Percentiles rank a stretch among this genome's conserved stretches.
Conservation (phyloP, 768 basidiomycete species). For the Kwoniella sp. region DNA sequence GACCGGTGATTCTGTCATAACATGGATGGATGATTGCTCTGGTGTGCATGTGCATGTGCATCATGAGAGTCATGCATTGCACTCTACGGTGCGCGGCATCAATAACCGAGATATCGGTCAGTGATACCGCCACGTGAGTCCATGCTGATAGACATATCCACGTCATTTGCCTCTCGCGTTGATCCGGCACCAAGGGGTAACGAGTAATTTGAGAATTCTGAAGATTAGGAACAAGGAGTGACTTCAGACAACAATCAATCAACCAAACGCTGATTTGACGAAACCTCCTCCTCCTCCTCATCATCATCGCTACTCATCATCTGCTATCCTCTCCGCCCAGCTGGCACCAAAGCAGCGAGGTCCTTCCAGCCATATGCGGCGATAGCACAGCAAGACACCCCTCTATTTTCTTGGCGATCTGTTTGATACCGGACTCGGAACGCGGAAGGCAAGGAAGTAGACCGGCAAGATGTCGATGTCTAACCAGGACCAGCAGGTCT, state of each 20-base stretch:
- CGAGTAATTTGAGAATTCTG: not conserved
- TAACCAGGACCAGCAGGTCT: slow-evolving; percentile 48
- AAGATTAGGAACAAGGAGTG: not conserved
- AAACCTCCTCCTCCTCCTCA: not conserved
- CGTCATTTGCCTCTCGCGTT: not conserved
- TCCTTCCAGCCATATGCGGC: slow-evolving; percentile 10
- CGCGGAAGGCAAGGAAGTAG: not conserved
- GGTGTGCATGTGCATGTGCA: not conserved
- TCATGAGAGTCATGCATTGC: too few species aligned
- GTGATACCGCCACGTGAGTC: not conserved
- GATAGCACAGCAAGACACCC: too few species aligned
- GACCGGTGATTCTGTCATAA: too few species aligned
- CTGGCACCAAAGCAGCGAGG: not conserved
- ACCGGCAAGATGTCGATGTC: slow-evolving; percentile 32
- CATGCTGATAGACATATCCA: not conserved
- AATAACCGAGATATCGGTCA: not conserved
- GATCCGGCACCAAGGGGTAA: not conserved
- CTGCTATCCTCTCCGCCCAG: not conserved
- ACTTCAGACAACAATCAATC: not conserved
- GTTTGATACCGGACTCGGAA: not conserved
- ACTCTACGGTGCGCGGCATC: too few species aligned
- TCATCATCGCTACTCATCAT: not conserved
- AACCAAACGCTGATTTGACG: not conserved
- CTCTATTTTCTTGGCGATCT: not conserved
- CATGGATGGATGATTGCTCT: too few species aligned